Base-by-base conservation (phyloP, 2,329 filamentous ascomycete species). In the Sporothrix humicola region DNA sequence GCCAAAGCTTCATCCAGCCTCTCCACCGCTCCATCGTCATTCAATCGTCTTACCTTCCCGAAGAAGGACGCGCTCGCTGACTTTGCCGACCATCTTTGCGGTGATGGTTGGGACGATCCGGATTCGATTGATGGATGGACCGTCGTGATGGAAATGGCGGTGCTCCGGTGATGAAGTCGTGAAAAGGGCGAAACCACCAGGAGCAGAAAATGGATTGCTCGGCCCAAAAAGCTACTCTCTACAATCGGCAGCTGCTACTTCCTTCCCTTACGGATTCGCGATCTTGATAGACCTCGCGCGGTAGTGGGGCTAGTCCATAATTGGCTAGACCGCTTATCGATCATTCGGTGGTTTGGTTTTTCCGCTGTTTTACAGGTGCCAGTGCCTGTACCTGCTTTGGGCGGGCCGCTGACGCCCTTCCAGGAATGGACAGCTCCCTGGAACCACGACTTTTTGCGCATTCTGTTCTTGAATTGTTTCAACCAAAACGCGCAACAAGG, bases 11-110 rank as follows among this genome's bases (percentile, higher is more conserved):
- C 15, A 26, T 20, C 23, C 23, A 12, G n/a, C 56, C n/a, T 46
- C 63, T 17, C 42, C 42, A 8, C 26, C 65, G 37, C 6, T 20
- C 31, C 17, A 31, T 59, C 26, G 8, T 10, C 63, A 50, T 6
- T 44, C 15, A 42, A 31, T 52, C 26, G 13, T 80, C 85, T 78
- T 81, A 89, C 88, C 88, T 85, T 90, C 88, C 79, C 88, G 81
- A 44, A 89, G 84, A 82, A 90, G 88, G 78, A 90, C 88, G 81
- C 87, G 87, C 82, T 90, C 88, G 81, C 88, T 90, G 77, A 90
- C 88, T 84, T 90, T 90, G 75, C 88, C 88, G 74, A 90, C 88
- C 88, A 90, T 90, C 72, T 74, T 80, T 74, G 72, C 61, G 44
- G 42, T n/a, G 26, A 52, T 52, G 23, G 59, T n/a, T 7, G 17